Evolutionary conservation across 169 alveolate species (phyloP).

Genomic region (Eimeria tenella): DNA sequence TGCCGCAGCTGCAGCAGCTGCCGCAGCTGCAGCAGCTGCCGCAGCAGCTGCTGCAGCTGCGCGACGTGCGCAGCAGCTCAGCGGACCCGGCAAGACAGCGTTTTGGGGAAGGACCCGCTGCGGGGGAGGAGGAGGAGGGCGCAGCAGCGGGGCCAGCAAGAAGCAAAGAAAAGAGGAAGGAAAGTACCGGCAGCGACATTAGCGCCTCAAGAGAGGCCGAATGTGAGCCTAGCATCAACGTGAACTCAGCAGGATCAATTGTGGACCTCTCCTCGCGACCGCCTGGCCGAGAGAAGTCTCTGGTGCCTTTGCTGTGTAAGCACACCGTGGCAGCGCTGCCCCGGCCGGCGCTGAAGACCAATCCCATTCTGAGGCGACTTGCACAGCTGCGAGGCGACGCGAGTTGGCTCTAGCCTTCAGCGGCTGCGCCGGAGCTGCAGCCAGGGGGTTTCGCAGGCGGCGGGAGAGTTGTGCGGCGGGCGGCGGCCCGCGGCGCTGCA

Average conservation of each 20-base stretch:
- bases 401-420: not conserved
- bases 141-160: not conserved
- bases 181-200: not conserved
- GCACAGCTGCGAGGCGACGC: constrained; percentile 28
- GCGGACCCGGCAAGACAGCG: not conserved
- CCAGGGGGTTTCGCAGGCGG: not conserved
- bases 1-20: constrained; percentile 23
- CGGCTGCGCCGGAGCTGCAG: not conserved
- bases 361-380: constrained; percentile 39
- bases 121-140: constrained; percentile 1
- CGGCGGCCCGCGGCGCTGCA: too few relatives aligned
- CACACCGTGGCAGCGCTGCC: constrained; percentile 35
- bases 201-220: constrained; percentile 26
- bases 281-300: not conserved
- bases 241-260: not conserved
- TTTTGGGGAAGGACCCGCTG: not conserved
- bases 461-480: not conserved
- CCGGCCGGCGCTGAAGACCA: constrained; percentile 45
- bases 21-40: not conserved
- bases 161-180: too few relatives aligned
- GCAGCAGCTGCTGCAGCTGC: not conserved
- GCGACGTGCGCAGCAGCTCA: too few relatives aligned
- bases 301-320: not conserved
- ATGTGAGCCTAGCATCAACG: not conserved
- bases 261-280: not conserved